Base-by-base conservation (phyloP, 2,329 filamentous ascomycete genomes). In the Chaetomium sp. region DNA sequence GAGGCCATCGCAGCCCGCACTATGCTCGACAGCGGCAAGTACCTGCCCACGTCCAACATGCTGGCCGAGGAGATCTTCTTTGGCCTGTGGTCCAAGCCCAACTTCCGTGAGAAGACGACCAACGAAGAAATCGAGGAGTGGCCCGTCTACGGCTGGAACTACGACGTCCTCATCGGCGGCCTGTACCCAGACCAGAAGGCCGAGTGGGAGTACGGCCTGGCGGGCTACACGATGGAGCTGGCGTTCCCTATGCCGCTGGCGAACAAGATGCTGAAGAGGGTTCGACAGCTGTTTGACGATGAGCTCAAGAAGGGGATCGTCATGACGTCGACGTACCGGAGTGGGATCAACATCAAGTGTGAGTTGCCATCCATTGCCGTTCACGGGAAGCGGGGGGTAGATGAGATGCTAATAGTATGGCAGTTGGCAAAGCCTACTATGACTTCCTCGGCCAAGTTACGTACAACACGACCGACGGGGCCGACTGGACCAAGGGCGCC, bases 101-200 rank as follows among this genome's bases (percentile, higher is more conserved):
- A 84, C 74, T 84, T 84, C 74, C 81, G 75, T 65, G 81, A 83
- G 64, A 84, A 83, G 75, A 76, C 74, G 16, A 83, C 79, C 33
- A 75, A 81, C 72, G 62, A 75, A 60, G 67, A 74, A n/a, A 78
- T 83, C 62, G 70, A 69, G 0, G 67, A 75, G 3, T 83, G 81
- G 80, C 82, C 82, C 19, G 81, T 83, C 29, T 82, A 82, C 67
- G 82, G 82, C 12, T 83, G 79, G 77, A 82, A 83, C 74, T 82
- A 84, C 69, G 81, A 83, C 69, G 80, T 84, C 10, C 75, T 84
- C 16, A 83, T 84, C 64, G 82, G 82, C 19, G 82, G 82, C 0
- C 71, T 83, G 21, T 83, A 83, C 70, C 79, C 76, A 8, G 78
- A 78, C 60, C 79, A 82, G 70, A 76, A 76, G 60, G 78, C 81